Conservation (phyloP, 148 eudicot genomes). For the Polygonum aviculare region DNA sequence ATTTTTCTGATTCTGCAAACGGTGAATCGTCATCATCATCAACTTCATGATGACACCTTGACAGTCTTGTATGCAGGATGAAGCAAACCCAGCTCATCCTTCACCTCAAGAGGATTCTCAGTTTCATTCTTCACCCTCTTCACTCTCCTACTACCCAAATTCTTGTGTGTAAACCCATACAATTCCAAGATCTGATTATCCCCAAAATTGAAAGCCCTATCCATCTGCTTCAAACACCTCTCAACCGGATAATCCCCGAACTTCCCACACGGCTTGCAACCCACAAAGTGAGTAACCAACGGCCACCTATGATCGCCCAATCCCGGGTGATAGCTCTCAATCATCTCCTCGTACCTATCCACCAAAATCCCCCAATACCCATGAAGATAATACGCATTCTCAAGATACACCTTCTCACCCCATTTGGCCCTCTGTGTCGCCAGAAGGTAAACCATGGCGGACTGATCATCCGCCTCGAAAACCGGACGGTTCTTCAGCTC, state of each 20-base stretch:
- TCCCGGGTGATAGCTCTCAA: slow-evolving; percentile 55
- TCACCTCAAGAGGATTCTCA: slow-evolving; percentile 34
- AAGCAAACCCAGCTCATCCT: slow-evolving; percentile 57
- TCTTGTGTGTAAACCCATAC: slow-evolving; percentile 59
- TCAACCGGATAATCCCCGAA: slow-evolving; percentile 61
- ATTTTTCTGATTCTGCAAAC: not conserved
- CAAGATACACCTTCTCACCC: slow-evolving; percentile 68
- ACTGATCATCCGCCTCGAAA: slow-evolving; percentile 84
- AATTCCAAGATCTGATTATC: slow-evolving; percentile 66
- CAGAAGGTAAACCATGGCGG: slow-evolving; percentile 66
- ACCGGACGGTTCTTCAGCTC: slow-evolving; percentile 63
- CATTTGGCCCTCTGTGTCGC: slow-evolving; percentile 50
- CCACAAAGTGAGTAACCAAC: slow-evolving; percentile 73
- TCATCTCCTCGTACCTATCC: slow-evolving; percentile 55
- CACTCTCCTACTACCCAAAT: slow-evolving; percentile 50
- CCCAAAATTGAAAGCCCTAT: slow-evolving; percentile 67
- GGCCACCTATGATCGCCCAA: slow-evolving; percentile 81
- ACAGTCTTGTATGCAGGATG: slow-evolving; percentile 49
- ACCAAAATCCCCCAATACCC: slow-evolving; percentile 80
- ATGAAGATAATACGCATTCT: slow-evolving; percentile 56
- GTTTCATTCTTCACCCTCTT: slow-evolving; percentile 51
- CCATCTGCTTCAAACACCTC: slow-evolving; percentile 75
- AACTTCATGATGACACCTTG: slow-evolving; percentile 27
- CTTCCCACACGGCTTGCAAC: slow-evolving; percentile 71
- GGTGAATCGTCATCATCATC: not conserved